These are phyloP conservation scores for Lecanicillium sp. DNA, from an alignment of 2,329 filamentous ascomycete species.

Conservation along the genomic window DNA sequence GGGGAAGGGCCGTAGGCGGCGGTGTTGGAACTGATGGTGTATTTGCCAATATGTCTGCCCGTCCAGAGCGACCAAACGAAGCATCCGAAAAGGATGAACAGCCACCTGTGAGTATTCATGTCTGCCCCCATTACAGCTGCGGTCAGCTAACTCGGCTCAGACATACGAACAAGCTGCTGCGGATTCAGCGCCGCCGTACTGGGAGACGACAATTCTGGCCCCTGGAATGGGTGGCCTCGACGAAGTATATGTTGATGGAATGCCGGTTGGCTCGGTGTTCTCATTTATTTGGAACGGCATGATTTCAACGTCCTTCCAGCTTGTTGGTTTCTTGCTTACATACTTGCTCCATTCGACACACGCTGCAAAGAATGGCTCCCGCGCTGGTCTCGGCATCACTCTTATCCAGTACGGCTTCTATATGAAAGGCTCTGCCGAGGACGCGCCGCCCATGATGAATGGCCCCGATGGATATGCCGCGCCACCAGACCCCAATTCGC, in stretches of 20 bases:
- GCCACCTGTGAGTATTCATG: conserved; percentile 67
- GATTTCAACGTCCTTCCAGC: conserved; percentile 95
- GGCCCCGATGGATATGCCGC: conserved; percentile 53
- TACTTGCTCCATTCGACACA: conserved; percentile 97
- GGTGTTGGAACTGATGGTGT: conserved; percentile 85
- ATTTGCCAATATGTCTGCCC: conserved; percentile 89
- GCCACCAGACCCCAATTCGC: conserved; percentile 80
- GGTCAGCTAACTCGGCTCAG: conserved; percentile 33
- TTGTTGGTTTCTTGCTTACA: conserved; percentile 94
- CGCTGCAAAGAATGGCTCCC: conserved; percentile 94
- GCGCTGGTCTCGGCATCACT: conserved; percentile 87
- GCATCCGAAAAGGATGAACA: conserved; percentile 68
- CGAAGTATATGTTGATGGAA: conserved; percentile 93
- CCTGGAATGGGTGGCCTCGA: conserved; percentile 84
- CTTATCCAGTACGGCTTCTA: conserved; percentile 96
- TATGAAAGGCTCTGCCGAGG: conserved; percentile 61
- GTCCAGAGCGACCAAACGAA: conserved; percentile 71
- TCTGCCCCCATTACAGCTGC: background rate
- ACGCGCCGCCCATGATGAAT: conserved; percentile 34
- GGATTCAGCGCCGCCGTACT: conserved; percentile 92
- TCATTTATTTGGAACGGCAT: conserved; percentile 88
- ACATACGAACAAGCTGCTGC: conserved; percentile 98
- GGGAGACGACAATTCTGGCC: conserved; percentile 96
- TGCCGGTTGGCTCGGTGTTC: conserved; percentile 84
- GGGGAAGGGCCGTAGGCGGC: conserved; percentile 51